Conservation (phyloP, 192 early-diverging fungal genomes). For the Phlyctochytrium planicorne region DNA sequence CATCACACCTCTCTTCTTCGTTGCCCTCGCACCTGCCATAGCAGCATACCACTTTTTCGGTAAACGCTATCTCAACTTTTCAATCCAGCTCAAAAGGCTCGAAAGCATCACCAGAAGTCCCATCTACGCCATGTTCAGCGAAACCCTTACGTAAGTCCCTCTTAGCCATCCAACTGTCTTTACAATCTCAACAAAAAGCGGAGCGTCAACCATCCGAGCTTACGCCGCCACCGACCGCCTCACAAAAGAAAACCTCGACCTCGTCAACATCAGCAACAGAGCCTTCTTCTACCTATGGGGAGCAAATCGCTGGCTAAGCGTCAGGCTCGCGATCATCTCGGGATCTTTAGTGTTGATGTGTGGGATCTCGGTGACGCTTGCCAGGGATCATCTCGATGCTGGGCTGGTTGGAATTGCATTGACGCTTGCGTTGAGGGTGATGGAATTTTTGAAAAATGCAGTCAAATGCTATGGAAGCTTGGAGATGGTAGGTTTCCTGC, state of each 20-base stretch:
- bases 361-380: no score
- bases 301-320: slow-evolving; percentile 55
- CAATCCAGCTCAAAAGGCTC: slow-evolving; percentile 84
- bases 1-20: not conserved
- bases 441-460: slow-evolving; percentile 42
- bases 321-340: slow-evolving; percentile 65
- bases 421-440: slow-evolving; percentile 73
- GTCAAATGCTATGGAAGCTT: slow-evolving; percentile 51
- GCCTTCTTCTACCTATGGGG: slow-evolving; percentile 81
- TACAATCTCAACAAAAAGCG: slow-evolving; percentile 9
- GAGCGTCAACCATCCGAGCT: slow-evolving; percentile 39
- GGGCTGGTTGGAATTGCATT: slow-evolving; percentile 82
- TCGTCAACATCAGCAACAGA: slow-evolving; percentile 67
- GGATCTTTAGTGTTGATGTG: slow-evolving; percentile 70
- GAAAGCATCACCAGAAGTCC: slow-evolving; percentile 74
- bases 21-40: not conserved
- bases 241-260: slow-evolving; percentile 9
- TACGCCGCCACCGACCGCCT: slow-evolving; percentile 29
- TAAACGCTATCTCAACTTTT: slow-evolving; percentile 61
- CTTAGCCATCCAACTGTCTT: not conserved
- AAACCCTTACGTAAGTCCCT: slow-evolving; percentile 48
- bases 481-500: slow-evolving; percentile 58
- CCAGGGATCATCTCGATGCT: no score
- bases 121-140: slow-evolving; percentile 76
- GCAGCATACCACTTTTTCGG: slow-evolving; percentile 37